These are phyloP conservation scores for Xerocomus potaroensis DNA, from an alignment of 768 basidiomycete species.

Conservation along the genomic window DNA sequence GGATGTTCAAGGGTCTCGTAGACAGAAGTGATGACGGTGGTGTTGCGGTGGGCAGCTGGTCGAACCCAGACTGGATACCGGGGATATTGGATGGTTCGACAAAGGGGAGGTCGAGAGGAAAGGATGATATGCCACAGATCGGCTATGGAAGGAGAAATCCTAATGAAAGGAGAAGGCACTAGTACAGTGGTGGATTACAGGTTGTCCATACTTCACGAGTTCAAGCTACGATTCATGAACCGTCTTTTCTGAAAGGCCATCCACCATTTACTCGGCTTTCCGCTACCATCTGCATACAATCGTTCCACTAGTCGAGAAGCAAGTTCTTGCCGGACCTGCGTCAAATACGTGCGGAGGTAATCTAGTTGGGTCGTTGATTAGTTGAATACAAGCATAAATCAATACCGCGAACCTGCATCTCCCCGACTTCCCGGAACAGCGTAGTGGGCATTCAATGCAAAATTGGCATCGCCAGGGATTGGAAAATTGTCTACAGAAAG, in stretches of 20 bases:
- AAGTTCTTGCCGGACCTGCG: slow-evolving; percentile 90
- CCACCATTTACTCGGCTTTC: slow-evolving; percentile 99
- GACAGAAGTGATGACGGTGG: slow-evolving; percentile 47
- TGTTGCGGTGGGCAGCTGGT: slow-evolving; percentile 71
- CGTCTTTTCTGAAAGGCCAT: slow-evolving; percentile 99
- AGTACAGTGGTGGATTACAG: slow-evolving; percentile 21
- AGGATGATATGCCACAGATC: slow-evolving; percentile 74
- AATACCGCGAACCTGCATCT: slow-evolving; percentile 67
- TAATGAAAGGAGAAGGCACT: slow-evolving; percentile 66
- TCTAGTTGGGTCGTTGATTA: slow-evolving; percentile 44
- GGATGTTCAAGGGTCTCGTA: slow-evolving; percentile 59
- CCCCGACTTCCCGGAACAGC: slow-evolving; percentile 68
- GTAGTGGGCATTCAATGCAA: slow-evolving; percentile 90
- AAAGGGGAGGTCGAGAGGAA: slow-evolving; percentile 57
- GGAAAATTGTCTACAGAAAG: slow-evolving; percentile 91
- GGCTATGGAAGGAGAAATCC: slow-evolving; percentile 89
- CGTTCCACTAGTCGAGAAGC: slow-evolving; percentile 81
- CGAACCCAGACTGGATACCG: slow-evolving; percentile 94
- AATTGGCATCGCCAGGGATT: slow-evolving; percentile 94
- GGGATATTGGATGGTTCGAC: slow-evolving; percentile 70
- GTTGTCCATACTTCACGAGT: slow-evolving; percentile 39
- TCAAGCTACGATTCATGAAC: slow-evolving; percentile 90
- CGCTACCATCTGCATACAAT: slow-evolving; percentile 89
- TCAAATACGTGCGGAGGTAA: slow-evolving; percentile 84
- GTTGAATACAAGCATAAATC: not conserved